Conservation (phyloP, 306 rosid species). For the Dalbergia cochinchinensis region DNA sequence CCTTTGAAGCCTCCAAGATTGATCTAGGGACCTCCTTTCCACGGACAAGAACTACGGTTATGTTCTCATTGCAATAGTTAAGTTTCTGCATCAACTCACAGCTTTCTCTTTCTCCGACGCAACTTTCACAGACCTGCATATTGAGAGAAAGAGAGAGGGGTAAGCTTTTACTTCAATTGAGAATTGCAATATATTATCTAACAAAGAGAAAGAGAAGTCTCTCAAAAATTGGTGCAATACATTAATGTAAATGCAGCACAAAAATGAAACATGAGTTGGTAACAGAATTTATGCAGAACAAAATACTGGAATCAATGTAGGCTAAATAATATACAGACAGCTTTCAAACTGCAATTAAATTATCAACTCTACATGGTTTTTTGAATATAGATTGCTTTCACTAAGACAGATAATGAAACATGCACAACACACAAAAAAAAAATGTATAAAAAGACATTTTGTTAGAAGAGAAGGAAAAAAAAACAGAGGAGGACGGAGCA, state of each 20-base stretch:
- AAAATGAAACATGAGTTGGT: not conserved
- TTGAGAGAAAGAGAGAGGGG: not conserved
- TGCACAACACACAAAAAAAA: not conserved
- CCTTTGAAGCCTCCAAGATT: constrained; percentile 80
- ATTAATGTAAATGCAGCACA: constrained; percentile 8
- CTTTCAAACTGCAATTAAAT: constrained; percentile 25
- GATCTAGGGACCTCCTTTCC: constrained; percentile 98
- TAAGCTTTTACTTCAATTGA: not conserved
- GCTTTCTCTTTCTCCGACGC: constrained; percentile 94
- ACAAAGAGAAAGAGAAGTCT: constrained; percentile 2
- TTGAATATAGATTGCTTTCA: constrained; percentile 11
- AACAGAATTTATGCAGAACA: constrained; percentile 7
- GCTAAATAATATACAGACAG: not conserved
- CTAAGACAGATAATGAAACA: constrained; percentile 1
- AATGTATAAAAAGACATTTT: no score
- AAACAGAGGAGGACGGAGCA: no score
- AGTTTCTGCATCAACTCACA: constrained; percentile 86
- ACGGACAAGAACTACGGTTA: constrained; percentile 75
- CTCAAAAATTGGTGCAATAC: not conserved
- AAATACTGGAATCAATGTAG: not conserved
- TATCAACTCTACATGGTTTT: not conserved
- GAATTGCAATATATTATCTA: constrained; percentile 20
- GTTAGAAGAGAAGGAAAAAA: no score
- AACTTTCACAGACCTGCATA: constrained; percentile 82
- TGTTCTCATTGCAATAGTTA: constrained; percentile 79